Conservation (phyloP, 257 asterid species). For the Verbena officinalis region DNA sequence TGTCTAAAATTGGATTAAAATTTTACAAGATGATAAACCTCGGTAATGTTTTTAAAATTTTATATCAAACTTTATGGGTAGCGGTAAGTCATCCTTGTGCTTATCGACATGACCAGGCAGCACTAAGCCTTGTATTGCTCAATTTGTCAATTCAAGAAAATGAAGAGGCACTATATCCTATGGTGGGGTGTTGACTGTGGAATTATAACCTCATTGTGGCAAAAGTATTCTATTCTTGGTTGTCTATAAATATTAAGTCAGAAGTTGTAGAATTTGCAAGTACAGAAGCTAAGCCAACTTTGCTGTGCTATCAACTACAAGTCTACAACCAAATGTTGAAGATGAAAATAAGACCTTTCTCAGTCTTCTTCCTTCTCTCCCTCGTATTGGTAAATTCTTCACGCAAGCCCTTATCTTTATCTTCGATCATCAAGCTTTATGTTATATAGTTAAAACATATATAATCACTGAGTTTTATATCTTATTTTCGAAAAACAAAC, state of each 20-base stretch:
- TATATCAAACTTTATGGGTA: too few relatives aligned
- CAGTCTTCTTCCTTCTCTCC: slow-evolving; percentile 31
- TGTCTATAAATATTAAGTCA: slow-evolving; percentile 37
- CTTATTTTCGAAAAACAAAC: background rate
- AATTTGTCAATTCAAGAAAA: background rate
- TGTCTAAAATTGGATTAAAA: too few relatives aligned
- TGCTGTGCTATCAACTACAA: background rate
- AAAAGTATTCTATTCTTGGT: background rate
- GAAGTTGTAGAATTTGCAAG: slow-evolving; percentile 24
- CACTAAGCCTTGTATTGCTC: slow-evolving; percentile 3
- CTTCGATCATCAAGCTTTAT: background rate
- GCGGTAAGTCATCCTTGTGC: too few relatives aligned
- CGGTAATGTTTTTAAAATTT: too few relatives aligned
- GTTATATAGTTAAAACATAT: too few relatives aligned
- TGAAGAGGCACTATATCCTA: slow-evolving; percentile 13
- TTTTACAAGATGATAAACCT: too few relatives aligned
- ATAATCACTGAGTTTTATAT: too few relatives aligned
- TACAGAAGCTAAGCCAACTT: background rate
- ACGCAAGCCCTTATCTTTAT: background rate
- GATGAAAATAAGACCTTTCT: slow-evolving; percentile 22
- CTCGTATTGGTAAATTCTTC: slow-evolving; percentile 24
- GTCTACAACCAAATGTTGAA: background rate
- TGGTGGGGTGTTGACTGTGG: slow-evolving; percentile 26
- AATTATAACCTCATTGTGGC: background rate
- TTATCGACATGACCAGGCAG: background rate